These are phyloP conservation scores for Mucor velutinosus DNA, from an alignment of 371 early-diverging fungal genomes.

Conservation along the genomic window DNA sequence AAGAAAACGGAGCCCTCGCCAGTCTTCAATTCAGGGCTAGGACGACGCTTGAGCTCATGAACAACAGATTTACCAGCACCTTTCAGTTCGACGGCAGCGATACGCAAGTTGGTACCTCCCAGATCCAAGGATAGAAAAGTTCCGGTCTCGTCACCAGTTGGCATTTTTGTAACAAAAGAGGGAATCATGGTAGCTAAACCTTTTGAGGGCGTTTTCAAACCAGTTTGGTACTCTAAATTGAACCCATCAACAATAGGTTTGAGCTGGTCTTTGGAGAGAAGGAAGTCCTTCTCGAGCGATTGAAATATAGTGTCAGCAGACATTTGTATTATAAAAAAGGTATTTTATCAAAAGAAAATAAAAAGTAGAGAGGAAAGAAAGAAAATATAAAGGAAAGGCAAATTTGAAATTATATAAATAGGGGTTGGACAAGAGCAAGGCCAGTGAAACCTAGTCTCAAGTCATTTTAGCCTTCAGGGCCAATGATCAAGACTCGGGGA, in stretches of 20 bases:
- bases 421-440: not conserved
- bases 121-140: constrained; percentile 89
- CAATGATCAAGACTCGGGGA: constrained; percentile 17
- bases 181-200: constrained; percentile 75
- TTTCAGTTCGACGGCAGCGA: constrained; percentile 74
- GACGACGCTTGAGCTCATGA: constrained; percentile 73
- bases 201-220: constrained; percentile 45
- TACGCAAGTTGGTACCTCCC: constrained; percentile 93
- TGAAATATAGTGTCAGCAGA: constrained; percentile 30
- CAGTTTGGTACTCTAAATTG: constrained; percentile 42
- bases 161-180: constrained; percentile 80
- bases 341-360: not conserved
- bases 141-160: constrained; percentile 86
- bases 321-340: not conserved
- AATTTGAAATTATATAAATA: constrained; percentile 1
- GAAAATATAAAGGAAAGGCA: not conserved
- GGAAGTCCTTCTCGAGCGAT: constrained; percentile 30
- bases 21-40: constrained; percentile 52
- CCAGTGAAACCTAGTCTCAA: not conserved
- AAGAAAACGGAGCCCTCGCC: constrained; percentile 75
- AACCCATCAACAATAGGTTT: constrained; percentile 55
- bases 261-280: constrained; percentile 48
- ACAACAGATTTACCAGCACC: constrained; percentile 75
- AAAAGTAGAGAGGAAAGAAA: not conserved
- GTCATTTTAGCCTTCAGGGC: not conserved